Evolutionary conservation across 2,329 filamentous ascomycete genomes (phyloP), one percentile per base, ranked within the genome.

Genomic region (Sporothrix brunneoviolacea): DNA sequence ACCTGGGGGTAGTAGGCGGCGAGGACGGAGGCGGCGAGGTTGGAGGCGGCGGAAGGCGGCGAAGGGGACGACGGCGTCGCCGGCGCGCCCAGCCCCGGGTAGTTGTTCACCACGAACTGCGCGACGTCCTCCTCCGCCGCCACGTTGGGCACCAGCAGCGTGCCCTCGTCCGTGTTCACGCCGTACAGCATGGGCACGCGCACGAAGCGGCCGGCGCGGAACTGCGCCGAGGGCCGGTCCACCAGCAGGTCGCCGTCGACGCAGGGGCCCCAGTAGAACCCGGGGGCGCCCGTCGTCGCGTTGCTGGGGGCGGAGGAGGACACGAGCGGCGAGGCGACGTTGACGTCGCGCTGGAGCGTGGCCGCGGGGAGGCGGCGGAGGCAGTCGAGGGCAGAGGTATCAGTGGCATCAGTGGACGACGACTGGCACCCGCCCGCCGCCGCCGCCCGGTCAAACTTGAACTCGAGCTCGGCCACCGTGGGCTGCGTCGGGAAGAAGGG

Each of bases 201-300:
- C 51, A 72, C 52, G 51, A 73, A 74, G 7, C 62, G 57, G 0
- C 71, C 70, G 2, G 59, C 56, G 7, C 64, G 59, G 37, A 71
- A 73, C 50, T 75, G 59, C 4, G 49, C 54, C 36, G 69, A 72
- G 2, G 72, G 69, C 9, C 68, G 61, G 50, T 74, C 72, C 4
- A 54, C 59, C 12, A 77, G 57, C 9, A 77, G 58, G 5, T 68
- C 66, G 8, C 72, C 75, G 50, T 79, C 75, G 6, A 76, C 61
- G 43, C 70, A 73, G 0, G 75, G 75, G 3, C 71, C 68, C 71
- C 71, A 79, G 63, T 75, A 76, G 57, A 76, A 78, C 0, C 36
- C 27, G 2, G 50, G 38, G 12, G 16, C 8, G n/a, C 4, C 39
- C 8, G 50, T 38, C 3, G 47, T 30, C 18, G 55, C 50, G 8